A percentile compares a stretch with the other conserved stretches of the same genome.
Evolutionary conservation across 345 rosid genomes (phyloP).

Genomic region (Eucalyptus pauciflora): DNA sequence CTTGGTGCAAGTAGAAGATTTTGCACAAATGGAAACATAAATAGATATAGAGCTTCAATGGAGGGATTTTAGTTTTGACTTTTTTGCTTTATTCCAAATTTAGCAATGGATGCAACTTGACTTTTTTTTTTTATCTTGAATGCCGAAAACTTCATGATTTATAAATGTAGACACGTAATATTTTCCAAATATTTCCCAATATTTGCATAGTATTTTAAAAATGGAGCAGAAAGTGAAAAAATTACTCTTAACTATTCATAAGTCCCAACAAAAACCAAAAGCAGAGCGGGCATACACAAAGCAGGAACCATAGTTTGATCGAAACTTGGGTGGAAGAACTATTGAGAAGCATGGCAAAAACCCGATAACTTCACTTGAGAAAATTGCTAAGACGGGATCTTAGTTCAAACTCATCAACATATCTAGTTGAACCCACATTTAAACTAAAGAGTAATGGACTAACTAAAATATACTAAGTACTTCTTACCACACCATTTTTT

Average conservation of each 20-base stretch:
- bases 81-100: background rate
- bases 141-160: background rate
- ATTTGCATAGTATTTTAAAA: background rate
- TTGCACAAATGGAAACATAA: background rate
- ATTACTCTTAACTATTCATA: background rate
- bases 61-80: background rate
- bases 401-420: background rate
- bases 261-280: background rate
- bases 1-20: background rate
- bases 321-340: background rate
- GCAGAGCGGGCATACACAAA: background rate
- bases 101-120: background rate
- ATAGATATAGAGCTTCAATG: background rate
- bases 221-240: background rate
- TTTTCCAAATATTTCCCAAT: background rate
- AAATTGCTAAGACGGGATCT: background rate
- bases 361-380: background rate
- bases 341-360: rapidly evolving
- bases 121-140: background rate
- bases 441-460: background rate
- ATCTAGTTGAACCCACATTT: rapidly evolving
- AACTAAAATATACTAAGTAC: background rate
- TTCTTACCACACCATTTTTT: background rate
- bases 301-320: background rate
- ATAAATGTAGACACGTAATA: too few species aligned